phyloP scores from a whole-genome alignment of 345 rosid species.

The Mallotus nudiflorus region DNA sequence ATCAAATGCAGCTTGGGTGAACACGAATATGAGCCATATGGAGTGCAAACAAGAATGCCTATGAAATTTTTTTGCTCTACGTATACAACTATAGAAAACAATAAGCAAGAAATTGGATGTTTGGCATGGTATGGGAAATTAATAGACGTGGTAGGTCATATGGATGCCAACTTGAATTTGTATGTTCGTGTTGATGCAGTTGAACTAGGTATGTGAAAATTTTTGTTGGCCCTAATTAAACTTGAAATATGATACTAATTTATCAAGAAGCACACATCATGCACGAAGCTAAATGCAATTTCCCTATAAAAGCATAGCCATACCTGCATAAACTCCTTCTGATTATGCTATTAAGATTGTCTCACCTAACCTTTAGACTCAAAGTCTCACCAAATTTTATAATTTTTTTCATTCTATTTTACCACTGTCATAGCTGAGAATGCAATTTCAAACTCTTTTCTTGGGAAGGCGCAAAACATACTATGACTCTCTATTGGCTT shows the following conservation, averaged over 20 bases:
- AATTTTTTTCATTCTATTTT: neutral
- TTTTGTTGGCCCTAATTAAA: neutral
- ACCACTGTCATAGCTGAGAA: slow-evolving; percentile 3
- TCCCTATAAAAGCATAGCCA: too few relatives aligned
- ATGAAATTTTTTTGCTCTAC: slow-evolving; percentile 13
- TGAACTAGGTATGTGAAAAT: slow-evolving; percentile 18
- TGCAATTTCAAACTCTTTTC: neutral
- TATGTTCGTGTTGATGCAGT: too few relatives aligned
- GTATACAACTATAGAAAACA: slow-evolving; percentile 20
- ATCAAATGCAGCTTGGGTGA: too few relatives aligned
- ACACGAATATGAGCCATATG: neutral
- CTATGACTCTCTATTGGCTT: neutral
- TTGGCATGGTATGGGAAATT: too few relatives aligned
- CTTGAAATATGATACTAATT: neutral
- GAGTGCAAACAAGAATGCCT: slow-evolving; percentile 14
- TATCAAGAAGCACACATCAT: neutral
- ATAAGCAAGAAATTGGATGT: too few relatives aligned
- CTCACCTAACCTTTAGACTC: neutral
- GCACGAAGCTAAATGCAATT: too few relatives aligned
- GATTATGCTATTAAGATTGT: neutral
- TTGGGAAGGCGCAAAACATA: too few relatives aligned
- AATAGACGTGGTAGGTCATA: too few relatives aligned
- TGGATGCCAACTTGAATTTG: too few relatives aligned
- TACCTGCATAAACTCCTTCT: neutral
- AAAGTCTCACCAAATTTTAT: neutral